Evolutionary conservation across 441 rosid species (phyloP).

Genomic region (Capsella rubella): DNA sequence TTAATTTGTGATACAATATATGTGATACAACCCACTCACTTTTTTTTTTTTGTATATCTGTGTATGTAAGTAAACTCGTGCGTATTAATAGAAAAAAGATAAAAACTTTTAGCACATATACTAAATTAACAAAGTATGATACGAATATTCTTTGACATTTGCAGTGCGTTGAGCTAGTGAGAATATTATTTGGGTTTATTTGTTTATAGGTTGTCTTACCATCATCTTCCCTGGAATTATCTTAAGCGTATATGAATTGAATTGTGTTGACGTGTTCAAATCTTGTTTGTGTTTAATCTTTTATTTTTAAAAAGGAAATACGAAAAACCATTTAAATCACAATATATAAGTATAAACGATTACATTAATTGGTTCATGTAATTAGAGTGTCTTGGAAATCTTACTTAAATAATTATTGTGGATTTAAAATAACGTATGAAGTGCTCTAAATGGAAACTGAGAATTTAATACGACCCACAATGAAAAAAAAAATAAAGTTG

Average conservation of each 20-base stretch:
- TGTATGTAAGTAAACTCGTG: not conserved
- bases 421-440: constrained; percentile 14
- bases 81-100: not conserved
- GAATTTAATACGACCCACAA: constrained; percentile 13
- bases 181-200: not conserved
- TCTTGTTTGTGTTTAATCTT: not conserved
- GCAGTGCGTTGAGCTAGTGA: not conserved
- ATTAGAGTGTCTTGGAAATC: not conserved
- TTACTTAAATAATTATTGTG: not conserved
- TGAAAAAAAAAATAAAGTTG: constrained; percentile 30
- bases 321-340: not conserved
- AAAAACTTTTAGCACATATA: not conserved
- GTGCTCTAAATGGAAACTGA: constrained; percentile 29
- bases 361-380: not conserved
- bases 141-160: not conserved
- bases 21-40: no score
- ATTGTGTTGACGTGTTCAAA: not conserved
- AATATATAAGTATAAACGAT: not conserved
- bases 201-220: not conserved
- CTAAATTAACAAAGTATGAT: not conserved
- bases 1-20: no score
- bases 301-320: not conserved
- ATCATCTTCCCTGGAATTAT: not conserved
- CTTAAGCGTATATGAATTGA: not conserved
- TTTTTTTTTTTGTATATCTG: no score